A percentile compares a stretch with the other conserved stretches of the same genome.
Evolutionary conservation across 2,329 filamentous ascomycete genomes (phyloP).

Genomic region (Trichoderma pleuroti): DNA sequence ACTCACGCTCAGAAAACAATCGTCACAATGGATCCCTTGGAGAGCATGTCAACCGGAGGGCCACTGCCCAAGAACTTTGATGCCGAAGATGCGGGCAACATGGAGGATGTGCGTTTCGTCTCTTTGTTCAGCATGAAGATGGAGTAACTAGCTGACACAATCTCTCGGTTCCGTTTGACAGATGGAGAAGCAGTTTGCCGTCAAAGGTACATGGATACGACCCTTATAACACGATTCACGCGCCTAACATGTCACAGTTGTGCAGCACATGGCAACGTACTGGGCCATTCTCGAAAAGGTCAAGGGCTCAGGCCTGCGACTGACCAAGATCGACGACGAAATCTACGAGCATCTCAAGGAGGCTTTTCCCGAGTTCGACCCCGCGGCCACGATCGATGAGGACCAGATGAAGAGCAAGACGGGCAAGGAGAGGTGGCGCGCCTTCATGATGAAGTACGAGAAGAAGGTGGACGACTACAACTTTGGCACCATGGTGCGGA

Average conservation of each 20-base stretch:
- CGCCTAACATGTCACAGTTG: conserved; percentile 47
- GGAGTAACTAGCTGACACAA: neutral
- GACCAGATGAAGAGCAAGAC: conserved; percentile 96
- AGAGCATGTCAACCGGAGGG: conserved; percentile 34
- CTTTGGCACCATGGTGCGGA: conserved; percentile 90
- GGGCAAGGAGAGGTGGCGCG: conserved; percentile 92
- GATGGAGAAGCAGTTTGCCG: conserved; percentile 99
- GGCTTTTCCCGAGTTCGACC: conserved; percentile 91
- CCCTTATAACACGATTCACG: too few species aligned
- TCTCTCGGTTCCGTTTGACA: conserved; percentile 34
- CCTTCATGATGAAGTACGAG: conserved; percentile 91
- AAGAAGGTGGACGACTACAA: conserved; percentile 96
- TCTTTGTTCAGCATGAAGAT: neutral
- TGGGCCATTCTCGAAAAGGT: conserved; percentile 93
- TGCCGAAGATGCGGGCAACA: conserved; percentile 53
- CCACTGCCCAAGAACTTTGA: conserved; percentile 55
- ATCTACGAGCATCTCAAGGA: conserved; percentile 85
- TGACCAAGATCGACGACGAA: conserved; percentile 93
- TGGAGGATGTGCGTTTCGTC: conserved; percentile 50
- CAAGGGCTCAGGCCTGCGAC: conserved; percentile 79
- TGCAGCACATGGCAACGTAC: conserved; percentile 95
- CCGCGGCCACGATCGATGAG: conserved; percentile 76
- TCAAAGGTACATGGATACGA: conserved; percentile 70
- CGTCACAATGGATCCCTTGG: conserved; percentile 38
- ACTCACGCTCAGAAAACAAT: neutral